phyloP scores from a whole-genome alignment of 768 basidiomycete genomes.

The Leccinum disarticulatum region DNA sequence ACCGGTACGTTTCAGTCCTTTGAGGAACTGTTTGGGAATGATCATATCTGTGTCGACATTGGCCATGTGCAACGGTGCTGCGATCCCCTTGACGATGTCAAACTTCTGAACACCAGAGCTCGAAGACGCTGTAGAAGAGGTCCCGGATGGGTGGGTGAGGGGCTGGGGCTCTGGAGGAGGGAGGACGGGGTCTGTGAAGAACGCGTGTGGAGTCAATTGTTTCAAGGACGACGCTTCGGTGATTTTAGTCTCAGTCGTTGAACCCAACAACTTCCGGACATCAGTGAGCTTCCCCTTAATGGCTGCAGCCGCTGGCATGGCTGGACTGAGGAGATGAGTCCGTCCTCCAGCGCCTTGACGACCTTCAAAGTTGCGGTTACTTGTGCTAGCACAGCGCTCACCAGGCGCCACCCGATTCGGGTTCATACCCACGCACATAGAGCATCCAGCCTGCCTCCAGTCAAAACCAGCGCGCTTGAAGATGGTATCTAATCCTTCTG shows the following conservation, averaged over 20 bases:
- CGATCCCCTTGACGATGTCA: conserved; percentile 66
- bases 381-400: conserved; percentile 86
- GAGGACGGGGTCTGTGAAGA: conserved; percentile 68
- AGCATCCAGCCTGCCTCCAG: conserved; percentile 94
- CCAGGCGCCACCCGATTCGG: conserved; percentile 85
- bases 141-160: conserved; percentile 33
- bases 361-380: conserved; percentile 92
- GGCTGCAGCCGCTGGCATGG: conserved; percentile 92
- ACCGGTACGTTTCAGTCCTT: conserved; percentile 87
- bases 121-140: conserved; percentile 32
- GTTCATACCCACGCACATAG: conserved; percentile 94
- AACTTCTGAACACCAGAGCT: conserved; percentile 61
- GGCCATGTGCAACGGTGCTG: conserved; percentile 76
- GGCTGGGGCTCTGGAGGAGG: conserved; percentile 52
- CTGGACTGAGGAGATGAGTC: conserved; percentile 86
- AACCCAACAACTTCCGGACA: conserved; percentile 71
- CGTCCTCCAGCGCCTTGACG: conserved; percentile 85
- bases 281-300: conserved; percentile 84
- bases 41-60: conserved; percentile 95
- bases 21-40: conserved; percentile 92
- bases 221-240: conserved; percentile 60
- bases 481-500: conserved; percentile 80
- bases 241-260: conserved; percentile 38
- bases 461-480: conserved; percentile 93
- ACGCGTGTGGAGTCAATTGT: conserved; percentile 67